These are phyloP conservation scores for Hymenoscyphus occultus DNA, from an alignment of 2,329 filamentous ascomycete genomes.

Conservation along the genomic window DNA sequence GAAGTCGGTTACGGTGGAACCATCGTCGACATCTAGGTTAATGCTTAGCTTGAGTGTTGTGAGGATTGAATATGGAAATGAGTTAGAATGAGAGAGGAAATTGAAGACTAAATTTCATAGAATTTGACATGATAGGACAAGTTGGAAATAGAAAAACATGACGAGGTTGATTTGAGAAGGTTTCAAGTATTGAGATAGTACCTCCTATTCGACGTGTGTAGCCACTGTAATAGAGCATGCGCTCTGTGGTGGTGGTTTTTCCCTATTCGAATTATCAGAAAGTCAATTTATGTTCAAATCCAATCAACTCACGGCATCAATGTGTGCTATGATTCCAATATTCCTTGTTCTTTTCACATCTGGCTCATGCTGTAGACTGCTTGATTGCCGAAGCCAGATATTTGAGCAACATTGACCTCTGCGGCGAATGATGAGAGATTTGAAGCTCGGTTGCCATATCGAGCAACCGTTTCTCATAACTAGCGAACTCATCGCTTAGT, in stretches of 20 bases:
- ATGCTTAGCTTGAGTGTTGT: constrained; percentile 4
- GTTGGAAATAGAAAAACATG: no score
- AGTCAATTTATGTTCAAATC: not conserved
- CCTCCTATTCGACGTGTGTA: constrained; percentile 80
- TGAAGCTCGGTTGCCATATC: constrained; percentile 29
- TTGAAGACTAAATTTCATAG: not conserved
- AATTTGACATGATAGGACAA: no score
- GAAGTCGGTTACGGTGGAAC: constrained; percentile 96
- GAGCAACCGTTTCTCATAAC: constrained; percentile 26
- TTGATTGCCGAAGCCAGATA: constrained; percentile 17
- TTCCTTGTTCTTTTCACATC: constrained; percentile 67
- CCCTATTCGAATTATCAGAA: constrained; percentile 47
- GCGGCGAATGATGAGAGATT: constrained; percentile 6
- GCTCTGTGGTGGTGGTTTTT: constrained; percentile 97
- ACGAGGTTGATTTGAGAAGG: not conserved
- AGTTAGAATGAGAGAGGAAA: not conserved
- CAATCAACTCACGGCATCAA: constrained; percentile 67
- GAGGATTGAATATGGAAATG: not conserved
- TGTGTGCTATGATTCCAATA: constrained; percentile 97
- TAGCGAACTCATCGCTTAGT: constrained; percentile 33
- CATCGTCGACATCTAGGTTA: constrained; percentile 78
- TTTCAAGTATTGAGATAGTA: constrained; percentile 31
- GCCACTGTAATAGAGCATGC: constrained; percentile 96
- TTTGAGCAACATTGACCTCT: constrained; percentile 10
- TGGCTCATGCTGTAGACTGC: constrained; percentile 23